A percentile compares a stretch with the other conserved stretches of the same genome.
These are phyloP conservation scores for Paramecium caudatum DNA, from an alignment of 73 alveolate genomes.

Conservation along the genomic window DNA sequence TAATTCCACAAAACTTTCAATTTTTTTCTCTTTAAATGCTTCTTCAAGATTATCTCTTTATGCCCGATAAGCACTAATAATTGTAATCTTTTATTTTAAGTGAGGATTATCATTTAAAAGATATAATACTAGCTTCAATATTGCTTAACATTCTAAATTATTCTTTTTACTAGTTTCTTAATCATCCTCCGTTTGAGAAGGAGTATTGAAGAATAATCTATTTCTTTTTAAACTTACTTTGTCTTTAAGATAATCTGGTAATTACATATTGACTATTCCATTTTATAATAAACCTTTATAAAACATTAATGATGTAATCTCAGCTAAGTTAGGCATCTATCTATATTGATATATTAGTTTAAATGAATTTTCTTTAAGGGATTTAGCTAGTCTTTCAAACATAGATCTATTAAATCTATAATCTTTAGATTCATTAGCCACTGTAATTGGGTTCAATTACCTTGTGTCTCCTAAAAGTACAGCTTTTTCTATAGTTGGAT, in stretches of 20 bases:
- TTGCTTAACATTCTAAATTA: background rate
- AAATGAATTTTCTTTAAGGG: background rate
- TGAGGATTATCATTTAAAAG: background rate
- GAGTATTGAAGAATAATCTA: constrained; percentile 19
- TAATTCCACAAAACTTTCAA: background rate
- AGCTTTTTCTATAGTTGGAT: background rate
- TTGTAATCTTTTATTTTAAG: background rate
- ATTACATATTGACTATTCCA: background rate
- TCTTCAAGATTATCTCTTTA: background rate
- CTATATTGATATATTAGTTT: background rate
- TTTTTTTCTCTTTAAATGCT: background rate
- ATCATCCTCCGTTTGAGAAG: background rate
- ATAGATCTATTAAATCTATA: constrained; percentile 20
- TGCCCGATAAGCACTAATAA: background rate
- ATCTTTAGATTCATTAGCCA: background rate
- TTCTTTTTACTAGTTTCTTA: constrained; percentile 33
- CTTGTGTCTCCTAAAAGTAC: background rate
- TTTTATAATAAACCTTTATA: background rate
- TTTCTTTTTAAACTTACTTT: background rate
- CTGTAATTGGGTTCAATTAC: background rate
- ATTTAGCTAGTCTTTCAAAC: background rate
- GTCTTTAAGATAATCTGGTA: background rate
- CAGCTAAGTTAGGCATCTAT: background rate
- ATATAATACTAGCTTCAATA: background rate
- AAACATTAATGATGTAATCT: constrained; percentile 20